These are phyloP conservation scores for Leccinum aurantiacum DNA, from an alignment of 768 basidiomycete genomes.

Conservation along the genomic window DNA sequence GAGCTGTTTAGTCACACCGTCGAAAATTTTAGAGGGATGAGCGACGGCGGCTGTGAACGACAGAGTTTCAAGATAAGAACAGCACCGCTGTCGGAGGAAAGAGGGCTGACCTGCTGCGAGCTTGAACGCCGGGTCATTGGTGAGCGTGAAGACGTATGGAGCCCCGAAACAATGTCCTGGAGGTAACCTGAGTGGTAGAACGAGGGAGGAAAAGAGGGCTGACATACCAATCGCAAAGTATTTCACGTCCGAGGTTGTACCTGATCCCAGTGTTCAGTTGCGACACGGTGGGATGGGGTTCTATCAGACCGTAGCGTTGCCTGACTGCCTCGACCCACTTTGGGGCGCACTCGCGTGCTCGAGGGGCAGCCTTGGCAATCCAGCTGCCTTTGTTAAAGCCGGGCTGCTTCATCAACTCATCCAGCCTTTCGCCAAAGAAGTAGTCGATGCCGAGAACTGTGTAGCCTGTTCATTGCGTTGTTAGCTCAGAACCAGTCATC, in stretches of 20 bases:
- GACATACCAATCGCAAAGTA: slow-evolving; percentile 46
- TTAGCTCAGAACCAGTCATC: not conserved
- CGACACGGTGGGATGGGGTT: slow-evolving; percentile 6
- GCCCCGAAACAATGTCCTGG: slow-evolving; percentile 62
- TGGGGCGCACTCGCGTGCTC: slow-evolving; percentile 42
- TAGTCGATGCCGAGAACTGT: slow-evolving; percentile 61
- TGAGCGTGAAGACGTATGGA: slow-evolving; percentile 48
- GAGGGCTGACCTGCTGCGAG: slow-evolving; percentile 44
- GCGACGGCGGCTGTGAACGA: slow-evolving; percentile 47
- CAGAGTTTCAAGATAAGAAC: not conserved
- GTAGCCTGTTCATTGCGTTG: slow-evolving; percentile 34
- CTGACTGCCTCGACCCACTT: slow-evolving; percentile 54
- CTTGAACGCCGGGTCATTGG: slow-evolving; percentile 38
- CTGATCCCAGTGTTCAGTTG: slow-evolving; percentile 2
- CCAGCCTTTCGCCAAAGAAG: slow-evolving; percentile 58
- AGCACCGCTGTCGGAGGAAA: not conserved
- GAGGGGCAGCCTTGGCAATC: slow-evolving; percentile 36
- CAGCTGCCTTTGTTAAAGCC: slow-evolving; percentile 43
- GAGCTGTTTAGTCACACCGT: slow-evolving; percentile 28
- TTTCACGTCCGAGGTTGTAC: slow-evolving; percentile 30
- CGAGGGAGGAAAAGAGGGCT: not conserved
- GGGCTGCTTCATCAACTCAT: slow-evolving; percentile 39
- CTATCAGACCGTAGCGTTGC: slow-evolving; percentile 44
- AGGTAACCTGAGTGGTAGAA: not conserved
- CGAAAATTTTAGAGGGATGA: slow-evolving; percentile 43